Percentiles rank a stretch among this genome's conserved stretches.
phyloP scores from a whole-genome alignment of 805 yeast genomes.

The Suhomyces prunicola region DNA sequence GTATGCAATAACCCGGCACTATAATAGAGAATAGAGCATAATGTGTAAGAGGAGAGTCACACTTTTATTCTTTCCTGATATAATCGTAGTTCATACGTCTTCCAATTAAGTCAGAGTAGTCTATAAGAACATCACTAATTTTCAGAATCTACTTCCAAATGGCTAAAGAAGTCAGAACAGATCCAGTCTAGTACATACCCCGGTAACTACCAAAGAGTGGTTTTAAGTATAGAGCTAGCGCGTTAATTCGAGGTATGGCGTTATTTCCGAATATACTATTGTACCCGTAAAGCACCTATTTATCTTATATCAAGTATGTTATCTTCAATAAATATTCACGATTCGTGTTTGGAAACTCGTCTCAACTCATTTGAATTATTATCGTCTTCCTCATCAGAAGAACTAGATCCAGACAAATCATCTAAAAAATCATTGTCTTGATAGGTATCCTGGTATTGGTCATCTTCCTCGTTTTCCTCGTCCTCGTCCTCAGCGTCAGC shows the following conservation, averaged over 20 bases:
- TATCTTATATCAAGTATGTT: background rate
- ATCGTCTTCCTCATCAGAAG: slow-evolving; percentile 38
- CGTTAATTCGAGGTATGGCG: background rate
- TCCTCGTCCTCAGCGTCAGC: slow-evolving; percentile 5
- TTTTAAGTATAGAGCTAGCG: background rate
- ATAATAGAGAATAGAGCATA: background rate
- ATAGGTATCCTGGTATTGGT: slow-evolving; percentile 16
- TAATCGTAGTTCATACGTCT: background rate
- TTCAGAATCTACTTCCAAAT: background rate
- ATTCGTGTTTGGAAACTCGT: slow-evolving; percentile 25
- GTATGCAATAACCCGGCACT: background rate
- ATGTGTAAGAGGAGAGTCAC: background rate
- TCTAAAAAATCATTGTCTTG: slow-evolving; percentile 34
- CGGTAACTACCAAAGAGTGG: background rate
- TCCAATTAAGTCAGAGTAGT: background rate
- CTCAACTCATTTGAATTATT: slow-evolving; percentile 35
- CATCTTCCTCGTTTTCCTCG: slow-evolving; percentile 26
- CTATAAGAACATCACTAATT: background rate
- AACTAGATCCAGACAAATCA: slow-evolving; percentile 43
- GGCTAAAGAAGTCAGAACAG: background rate
- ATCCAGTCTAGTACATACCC: background rate
- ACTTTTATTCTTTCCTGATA: background rate
- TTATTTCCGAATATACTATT: background rate
- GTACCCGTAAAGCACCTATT: background rate
- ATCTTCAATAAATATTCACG: background rate